Evolutionary conservation across 768 basidiomycete genomes (phyloP).

Genomic region (Hypholoma sublateritium): DNA sequence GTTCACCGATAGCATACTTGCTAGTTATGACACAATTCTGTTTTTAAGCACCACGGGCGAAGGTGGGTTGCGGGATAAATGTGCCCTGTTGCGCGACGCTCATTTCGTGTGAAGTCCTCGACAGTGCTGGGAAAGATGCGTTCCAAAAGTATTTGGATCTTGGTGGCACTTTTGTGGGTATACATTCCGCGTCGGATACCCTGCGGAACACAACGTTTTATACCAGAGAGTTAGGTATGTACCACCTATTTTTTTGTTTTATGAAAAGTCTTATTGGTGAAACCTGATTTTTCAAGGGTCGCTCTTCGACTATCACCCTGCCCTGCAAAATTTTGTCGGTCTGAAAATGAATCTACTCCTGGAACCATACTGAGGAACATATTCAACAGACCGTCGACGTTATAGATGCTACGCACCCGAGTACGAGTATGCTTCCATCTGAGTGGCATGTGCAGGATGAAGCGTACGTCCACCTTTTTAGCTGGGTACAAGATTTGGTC

Average conservation of each 20-base stretch:
- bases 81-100: background rate
- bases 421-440: conserved; percentile 52
- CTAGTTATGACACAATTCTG: conserved; percentile 61
- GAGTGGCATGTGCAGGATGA: conserved; percentile 58
- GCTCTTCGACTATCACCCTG: conserved; percentile 71
- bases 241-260: no score
- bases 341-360: background rate
- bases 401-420: conserved; percentile 57
- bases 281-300: conserved; percentile 41
- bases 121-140: conserved; percentile 55
- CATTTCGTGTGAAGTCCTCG: conserved; percentile 48
- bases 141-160: conserved; percentile 62
- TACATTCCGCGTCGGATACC: conserved; percentile 67
- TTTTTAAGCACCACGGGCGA: conserved; percentile 73
- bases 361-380: background rate
- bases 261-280: background rate
- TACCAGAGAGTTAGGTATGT: conserved; percentile 53
- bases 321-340: conserved; percentile 62
- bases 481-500: no score
- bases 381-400: conserved; percentile 54
- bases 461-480: conserved; percentile 40
- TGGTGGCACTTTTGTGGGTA: conserved; percentile 70
- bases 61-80: conserved; percentile 35
- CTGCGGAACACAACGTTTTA: conserved; percentile 60
- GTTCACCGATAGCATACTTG: conserved; percentile 57